Conservation (phyloP, 257 asterid species). For the Scutellaria baicalensis region DNA sequence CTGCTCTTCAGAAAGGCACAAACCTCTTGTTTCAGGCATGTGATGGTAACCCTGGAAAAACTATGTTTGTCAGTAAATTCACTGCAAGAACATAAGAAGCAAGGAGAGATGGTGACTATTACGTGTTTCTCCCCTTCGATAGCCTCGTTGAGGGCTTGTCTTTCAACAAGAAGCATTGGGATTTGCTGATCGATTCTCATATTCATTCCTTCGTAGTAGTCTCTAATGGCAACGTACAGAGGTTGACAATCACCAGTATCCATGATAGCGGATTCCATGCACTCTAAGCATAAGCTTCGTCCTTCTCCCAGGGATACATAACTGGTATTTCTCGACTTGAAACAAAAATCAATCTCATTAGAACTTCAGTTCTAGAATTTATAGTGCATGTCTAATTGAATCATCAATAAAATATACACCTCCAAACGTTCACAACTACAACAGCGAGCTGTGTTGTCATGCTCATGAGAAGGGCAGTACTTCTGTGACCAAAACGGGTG, state of each 20-base stretch:
- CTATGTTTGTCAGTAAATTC: neutral
- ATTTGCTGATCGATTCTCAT: conserved; percentile 89
- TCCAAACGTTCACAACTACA: conserved; percentile 98
- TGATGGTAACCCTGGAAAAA: conserved; percentile 80
- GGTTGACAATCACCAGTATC: conserved; percentile 97
- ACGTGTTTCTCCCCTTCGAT: conserved; percentile 96
- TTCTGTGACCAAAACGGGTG: conserved; percentile 95
- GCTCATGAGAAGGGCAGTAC: conserved; percentile 91
- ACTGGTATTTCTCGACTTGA: conserved; percentile 61
- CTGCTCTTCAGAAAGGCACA: conserved; percentile 98
- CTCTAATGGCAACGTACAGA: conserved; percentile 82
- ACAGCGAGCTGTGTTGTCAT: conserved; percentile 74
- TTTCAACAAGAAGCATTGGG: conserved; percentile 96
- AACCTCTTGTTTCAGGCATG: conserved; percentile 97
- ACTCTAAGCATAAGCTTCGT: conserved; percentile 86
- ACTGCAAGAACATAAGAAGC: neutral
- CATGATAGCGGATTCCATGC: conserved; percentile 97
- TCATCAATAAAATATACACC: conserved; percentile 30
- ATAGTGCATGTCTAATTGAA: neutral
- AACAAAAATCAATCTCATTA: no score
- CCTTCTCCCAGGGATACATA: conserved; percentile 85
- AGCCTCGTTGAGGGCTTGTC: conserved; percentile 95
- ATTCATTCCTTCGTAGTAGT: conserved; percentile 95
- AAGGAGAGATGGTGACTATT: neutral
- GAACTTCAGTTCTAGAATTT: neutral